Percentiles rank a stretch among this genome's conserved stretches.
Evolutionary conservation across 1,284 basidiomycete species (phyloP).

Genomic region (Takashimella koratensis): DNA sequence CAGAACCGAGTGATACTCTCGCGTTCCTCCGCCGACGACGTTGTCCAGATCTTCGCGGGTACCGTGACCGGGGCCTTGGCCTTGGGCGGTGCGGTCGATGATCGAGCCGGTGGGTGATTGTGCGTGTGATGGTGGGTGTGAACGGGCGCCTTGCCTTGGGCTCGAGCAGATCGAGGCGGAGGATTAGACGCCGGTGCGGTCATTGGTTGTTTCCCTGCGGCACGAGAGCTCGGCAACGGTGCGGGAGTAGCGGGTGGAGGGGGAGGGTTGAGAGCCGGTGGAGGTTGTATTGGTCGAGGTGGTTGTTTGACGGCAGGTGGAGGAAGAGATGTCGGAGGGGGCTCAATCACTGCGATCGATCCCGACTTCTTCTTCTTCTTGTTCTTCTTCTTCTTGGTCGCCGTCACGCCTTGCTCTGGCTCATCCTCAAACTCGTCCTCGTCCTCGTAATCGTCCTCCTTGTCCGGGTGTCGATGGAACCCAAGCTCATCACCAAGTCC

Average conservation of each 20-base stretch:
- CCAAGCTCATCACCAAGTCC: conserved; percentile 53
- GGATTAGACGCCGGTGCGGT: conserved; percentile 44
- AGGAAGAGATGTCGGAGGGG: conserved; percentile 42
- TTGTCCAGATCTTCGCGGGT: conserved; percentile 71
- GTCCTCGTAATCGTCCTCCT: conserved; percentile 52
- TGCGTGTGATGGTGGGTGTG: conserved; percentile 58
- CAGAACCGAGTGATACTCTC: conserved; percentile 98
- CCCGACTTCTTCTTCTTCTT: conserved; percentile 56
- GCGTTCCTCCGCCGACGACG: conserved; percentile 83
- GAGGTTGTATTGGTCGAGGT: conserved; percentile 14
- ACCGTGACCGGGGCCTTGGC: conserved; percentile 28
- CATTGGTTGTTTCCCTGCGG: conserved; percentile 74
- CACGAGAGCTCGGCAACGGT: conserved; percentile 61
- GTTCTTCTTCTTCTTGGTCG: conserved; percentile 53
- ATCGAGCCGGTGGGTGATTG: conserved; percentile 49
- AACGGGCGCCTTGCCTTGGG: conserved; percentile 52
- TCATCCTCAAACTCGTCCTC: conserved; percentile 44
- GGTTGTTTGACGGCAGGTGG: conserved; percentile 39
- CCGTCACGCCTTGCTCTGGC: conserved; percentile 31
- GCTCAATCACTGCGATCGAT: conserved; percentile 24
- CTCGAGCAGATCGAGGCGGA: conserved; percentile 50
- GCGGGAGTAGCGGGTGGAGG: conserved; percentile 41
- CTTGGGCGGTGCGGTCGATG: conserved; percentile 36
- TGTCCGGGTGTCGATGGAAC: conserved; percentile 53
- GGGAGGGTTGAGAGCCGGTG: conserved; percentile 34